phyloP scores from a whole-genome alignment of 2,329 filamentous ascomycete species.

The Trichoderma asperellum region DNA sequence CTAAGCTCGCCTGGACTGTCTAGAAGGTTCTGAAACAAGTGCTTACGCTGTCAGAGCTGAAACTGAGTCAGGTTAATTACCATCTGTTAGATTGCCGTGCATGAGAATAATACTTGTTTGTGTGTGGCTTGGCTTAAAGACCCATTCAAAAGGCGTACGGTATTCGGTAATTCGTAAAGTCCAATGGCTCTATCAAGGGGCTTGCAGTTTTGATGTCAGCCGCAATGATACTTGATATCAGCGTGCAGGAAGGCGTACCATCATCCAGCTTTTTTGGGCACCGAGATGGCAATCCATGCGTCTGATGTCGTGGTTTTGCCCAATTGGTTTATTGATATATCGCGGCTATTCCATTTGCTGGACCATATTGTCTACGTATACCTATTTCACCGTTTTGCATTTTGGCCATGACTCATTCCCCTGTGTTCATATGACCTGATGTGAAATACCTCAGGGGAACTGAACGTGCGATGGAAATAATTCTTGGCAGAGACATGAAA shows the following conservation, averaged over 20 bases:
- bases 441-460: background rate
- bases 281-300: background rate
- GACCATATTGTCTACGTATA: background rate
- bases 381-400: background rate
- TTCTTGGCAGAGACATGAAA: background rate
- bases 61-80: background rate
- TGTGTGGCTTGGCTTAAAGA: background rate
- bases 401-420: background rate
- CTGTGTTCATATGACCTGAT: background rate
- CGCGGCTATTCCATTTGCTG: background rate
- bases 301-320: background rate
- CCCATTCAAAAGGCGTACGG: background rate
- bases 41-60: conserved; percentile 11
- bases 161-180: background rate
- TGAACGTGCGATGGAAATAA: background rate
- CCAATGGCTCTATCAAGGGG: conserved; percentile 4
- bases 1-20: background rate
- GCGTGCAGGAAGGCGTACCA: background rate
- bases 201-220: background rate
- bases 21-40: background rate
- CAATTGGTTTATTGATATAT: background rate
- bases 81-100: background rate
- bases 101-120: background rate
- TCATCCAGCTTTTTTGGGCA: background rate
- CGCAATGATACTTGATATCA: background rate